Percentiles rank a stretch among this genome's conserved stretches.
Evolutionary conservation across 2,329 filamentous ascomycete species (phyloP).

Genomic region (Hypoxylon sp.): DNA sequence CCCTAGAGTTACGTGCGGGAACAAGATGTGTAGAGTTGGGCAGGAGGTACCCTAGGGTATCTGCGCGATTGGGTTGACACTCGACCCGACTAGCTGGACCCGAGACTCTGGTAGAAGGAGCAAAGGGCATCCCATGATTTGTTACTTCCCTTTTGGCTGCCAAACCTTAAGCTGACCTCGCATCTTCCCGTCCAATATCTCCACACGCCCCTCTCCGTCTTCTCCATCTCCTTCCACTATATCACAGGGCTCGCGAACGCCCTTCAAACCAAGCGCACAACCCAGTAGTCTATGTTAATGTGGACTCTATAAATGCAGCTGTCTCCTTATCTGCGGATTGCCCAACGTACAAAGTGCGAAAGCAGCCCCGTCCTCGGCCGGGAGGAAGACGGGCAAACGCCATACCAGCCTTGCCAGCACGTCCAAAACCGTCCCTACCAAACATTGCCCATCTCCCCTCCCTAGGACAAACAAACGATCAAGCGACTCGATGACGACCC

Average conservation of each 20-base stretch:
- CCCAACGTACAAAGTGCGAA: slow-evolving; percentile 31
- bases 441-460: slow-evolving; percentile 10
- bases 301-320: slow-evolving; percentile 37
- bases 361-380: slow-evolving; percentile 3
- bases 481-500: slow-evolving; percentile 31
- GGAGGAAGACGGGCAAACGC: slow-evolving; percentile 16
- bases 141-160: slow-evolving; percentile 47
- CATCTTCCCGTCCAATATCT: slow-evolving; percentile 25
- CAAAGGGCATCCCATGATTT: slow-evolving; percentile 48
- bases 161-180: slow-evolving; percentile 52
- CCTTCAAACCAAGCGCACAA: slow-evolving; percentile 12
- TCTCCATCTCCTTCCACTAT: slow-evolving; percentile 4
- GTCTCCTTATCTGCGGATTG: slow-evolving; percentile 34
- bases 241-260: slow-evolving; percentile 2
- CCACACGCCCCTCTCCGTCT: slow-evolving; percentile 30
- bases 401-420: slow-evolving; percentile 17
- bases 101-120: slow-evolving; percentile 48
- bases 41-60: slow-evolving; percentile 38
- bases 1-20: slow-evolving; percentile 27
- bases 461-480: slow-evolving; percentile 16
- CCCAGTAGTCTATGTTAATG: slow-evolving; percentile 22
- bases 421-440: slow-evolving; percentile 13
- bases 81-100: slow-evolving; percentile 42
- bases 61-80: slow-evolving; percentile 39
- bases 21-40: slow-evolving; percentile 31